Conservation (phyloP, 2,329 filamentous ascomycete species). For the Talaromyces pinophilus region DNA sequence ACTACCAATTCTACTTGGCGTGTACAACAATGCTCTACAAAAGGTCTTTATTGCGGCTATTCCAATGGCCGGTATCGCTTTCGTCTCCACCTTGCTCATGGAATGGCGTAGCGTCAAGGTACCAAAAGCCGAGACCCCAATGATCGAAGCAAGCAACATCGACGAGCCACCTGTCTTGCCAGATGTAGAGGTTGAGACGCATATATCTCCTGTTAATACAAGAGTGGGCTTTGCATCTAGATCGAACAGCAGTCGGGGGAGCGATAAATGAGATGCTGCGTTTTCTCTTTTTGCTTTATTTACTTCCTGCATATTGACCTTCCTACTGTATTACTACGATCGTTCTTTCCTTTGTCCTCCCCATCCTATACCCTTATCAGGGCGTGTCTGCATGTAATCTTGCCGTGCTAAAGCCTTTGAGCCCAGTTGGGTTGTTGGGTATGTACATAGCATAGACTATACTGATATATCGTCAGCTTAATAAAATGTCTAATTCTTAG, state of each 20-base stretch:
- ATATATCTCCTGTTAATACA: constrained; percentile 21
- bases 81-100: constrained; percentile 20
- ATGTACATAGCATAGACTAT: constrained; percentile 2
- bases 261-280: neutral
- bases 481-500: neutral
- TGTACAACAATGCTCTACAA: constrained; percentile 23
- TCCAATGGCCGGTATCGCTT: constrained; percentile 21
- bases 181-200: constrained; percentile 21
- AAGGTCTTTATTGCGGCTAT: constrained; percentile 23
- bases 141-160: neutral
- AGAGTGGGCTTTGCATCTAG: constrained; percentile 7
- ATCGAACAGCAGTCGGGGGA: constrained; percentile 6
- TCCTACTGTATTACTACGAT: neutral
- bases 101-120: constrained; percentile 23
- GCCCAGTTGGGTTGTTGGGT: neutral
- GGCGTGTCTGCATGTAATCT: constrained; percentile 7
- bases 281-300: neutral
- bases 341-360: neutral
- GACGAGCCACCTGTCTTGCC: constrained; percentile 14
- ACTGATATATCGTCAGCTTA: neutral
- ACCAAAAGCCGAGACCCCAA: neutral
- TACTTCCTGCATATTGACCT: neutral
- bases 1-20: constrained; percentile 18
- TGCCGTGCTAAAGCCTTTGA: neutral
- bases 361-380: neutral